Conservation (phyloP, 2,329 filamentous ascomycete species). For the Chaetomium sp. region DNA sequence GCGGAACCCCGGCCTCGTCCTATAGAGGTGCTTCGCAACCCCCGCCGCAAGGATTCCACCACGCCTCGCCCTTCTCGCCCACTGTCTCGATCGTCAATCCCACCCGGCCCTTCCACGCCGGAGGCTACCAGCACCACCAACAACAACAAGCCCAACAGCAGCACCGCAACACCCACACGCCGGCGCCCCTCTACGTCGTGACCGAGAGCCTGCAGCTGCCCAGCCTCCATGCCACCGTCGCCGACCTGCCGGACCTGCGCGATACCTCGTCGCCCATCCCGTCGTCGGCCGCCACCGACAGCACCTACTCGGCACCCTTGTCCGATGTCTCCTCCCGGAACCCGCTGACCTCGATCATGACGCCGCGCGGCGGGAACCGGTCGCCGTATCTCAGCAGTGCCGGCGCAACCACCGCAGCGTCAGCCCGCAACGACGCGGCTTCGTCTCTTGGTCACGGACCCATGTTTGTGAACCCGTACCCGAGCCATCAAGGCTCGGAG, state of each 20-base stretch:
- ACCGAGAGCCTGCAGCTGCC: constrained; percentile 26
- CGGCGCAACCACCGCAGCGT: no score
- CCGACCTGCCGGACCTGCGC: constrained; percentile 27
- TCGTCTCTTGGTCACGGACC: constrained; percentile 20
- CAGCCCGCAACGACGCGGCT: constrained; percentile 22
- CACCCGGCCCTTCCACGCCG: constrained; percentile 8
- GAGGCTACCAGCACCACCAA: constrained; percentile 15
- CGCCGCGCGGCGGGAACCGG: constrained; percentile 19
- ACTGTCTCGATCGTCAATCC: constrained; percentile 23
- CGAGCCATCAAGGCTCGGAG: constrained; percentile 22
- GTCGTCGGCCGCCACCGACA: constrained; percentile 43
- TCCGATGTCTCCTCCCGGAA: constrained; percentile 31
- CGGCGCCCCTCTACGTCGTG: constrained; percentile 22
- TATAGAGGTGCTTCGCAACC: constrained; percentile 1
- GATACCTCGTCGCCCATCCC: constrained; percentile 35
- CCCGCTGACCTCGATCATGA: constrained; percentile 17
- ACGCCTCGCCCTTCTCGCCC: constrained; percentile 13
- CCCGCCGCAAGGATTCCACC: constrained; percentile 7
- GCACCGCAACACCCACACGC: constrained; percentile 25
- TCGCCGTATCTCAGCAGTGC: constrained; percentile 23
- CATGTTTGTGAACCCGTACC: constrained; percentile 27
- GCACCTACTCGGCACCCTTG: constrained; percentile 40
- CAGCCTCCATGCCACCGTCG: constrained; percentile 21
- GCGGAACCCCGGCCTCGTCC: not conserved
- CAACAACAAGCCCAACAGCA: constrained; percentile 20